Percentiles rank a stretch among this genome's conserved stretches.
Conservation (phyloP, 1,284 basidiomycete species). For the Acaromyces ingoldii region DNA sequence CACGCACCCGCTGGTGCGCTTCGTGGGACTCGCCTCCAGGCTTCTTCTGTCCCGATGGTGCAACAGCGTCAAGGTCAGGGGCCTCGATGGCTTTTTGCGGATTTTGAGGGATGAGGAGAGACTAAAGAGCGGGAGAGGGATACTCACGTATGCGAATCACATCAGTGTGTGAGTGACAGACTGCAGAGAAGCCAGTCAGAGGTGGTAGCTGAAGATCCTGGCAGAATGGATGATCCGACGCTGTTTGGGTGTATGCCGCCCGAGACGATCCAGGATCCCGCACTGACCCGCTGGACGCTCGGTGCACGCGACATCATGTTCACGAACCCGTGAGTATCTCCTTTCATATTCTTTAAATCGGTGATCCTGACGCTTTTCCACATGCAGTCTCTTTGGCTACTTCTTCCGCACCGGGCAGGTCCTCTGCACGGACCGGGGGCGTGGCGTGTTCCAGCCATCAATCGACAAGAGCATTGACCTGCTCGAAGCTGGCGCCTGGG, state of each 20-base stretch:
- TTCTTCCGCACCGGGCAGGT: conserved; percentile 91
- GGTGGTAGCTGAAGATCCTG: conserved; percentile 4
- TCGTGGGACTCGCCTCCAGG: conserved; percentile 16
- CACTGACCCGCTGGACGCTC: conserved; percentile 73
- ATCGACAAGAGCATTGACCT: conserved; percentile 75
- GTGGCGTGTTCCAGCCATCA: conserved; percentile 82
- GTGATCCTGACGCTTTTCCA: not conserved
- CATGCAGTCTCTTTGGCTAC: conserved; percentile 52
- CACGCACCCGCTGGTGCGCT: conserved; percentile 1
- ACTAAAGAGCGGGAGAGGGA: conserved; percentile 19
- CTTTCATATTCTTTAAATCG: not conserved
- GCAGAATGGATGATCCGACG: conserved; percentile 39
- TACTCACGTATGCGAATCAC: conserved; percentile 47
- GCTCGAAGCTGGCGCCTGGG: conserved; percentile 78
- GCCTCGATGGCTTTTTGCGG: conserved; percentile 30
- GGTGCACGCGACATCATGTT: conserved; percentile 94
- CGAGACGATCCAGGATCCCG: conserved; percentile 13
- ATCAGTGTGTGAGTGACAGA: conserved; percentile 30
- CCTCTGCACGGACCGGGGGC: conserved; percentile 83
- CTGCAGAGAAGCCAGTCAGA: not conserved
- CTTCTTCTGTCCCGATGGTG: conserved; percentile 29
- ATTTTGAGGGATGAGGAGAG: conserved; percentile 27
- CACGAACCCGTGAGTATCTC: conserved; percentile 62
- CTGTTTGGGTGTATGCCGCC: conserved; percentile 37
- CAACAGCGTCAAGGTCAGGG: conserved; percentile 30